These are phyloP conservation scores for Vitis rotundifolia DNA, from an alignment of 164 flowering plant species.

Conservation along the genomic window DNA sequence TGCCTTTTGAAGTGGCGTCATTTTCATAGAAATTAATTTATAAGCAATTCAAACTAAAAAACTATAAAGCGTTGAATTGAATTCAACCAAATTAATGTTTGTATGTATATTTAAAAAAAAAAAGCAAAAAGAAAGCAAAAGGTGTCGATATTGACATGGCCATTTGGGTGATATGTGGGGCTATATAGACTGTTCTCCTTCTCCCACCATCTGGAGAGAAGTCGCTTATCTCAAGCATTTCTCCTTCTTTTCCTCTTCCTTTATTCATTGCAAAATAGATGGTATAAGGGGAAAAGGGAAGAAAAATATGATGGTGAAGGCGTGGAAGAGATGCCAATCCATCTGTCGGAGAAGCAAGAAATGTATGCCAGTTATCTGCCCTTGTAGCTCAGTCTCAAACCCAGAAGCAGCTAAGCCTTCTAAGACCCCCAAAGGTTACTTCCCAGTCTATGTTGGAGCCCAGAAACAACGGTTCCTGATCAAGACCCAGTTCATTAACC, in stretches of 20 bases:
- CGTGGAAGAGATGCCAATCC: conserved; percentile 14
- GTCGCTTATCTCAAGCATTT: not conserved
- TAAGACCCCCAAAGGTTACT: conserved; percentile 32
- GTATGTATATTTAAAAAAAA: no score
- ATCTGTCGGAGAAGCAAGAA: not conserved
- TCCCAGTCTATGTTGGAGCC: conserved; percentile 37
- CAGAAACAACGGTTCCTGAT: conserved; percentile 26
- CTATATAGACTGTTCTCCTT: no score
- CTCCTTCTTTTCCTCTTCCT: not conserved
- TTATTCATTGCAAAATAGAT: conserved; percentile 12
- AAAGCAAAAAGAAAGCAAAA: no score
- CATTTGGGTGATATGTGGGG: no score
- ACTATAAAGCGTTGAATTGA: no score
- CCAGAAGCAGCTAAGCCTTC: not conserved
- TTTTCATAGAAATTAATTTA: no score
- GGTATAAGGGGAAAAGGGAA: conserved; percentile 11
- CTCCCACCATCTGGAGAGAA: no score
- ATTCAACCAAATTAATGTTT: no score
- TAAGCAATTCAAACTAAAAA: no score
- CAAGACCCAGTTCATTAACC: conserved; percentile 26
- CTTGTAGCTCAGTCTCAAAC: no score
- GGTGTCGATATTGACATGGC: no score
- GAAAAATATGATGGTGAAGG: conserved; percentile 10
- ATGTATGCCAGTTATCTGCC: not conserved
- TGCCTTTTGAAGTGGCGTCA: no score